These are phyloP conservation scores for Salmacisia buchloeana DNA, from an alignment of 1,284 basidiomycete species.

Conservation along the genomic window DNA sequence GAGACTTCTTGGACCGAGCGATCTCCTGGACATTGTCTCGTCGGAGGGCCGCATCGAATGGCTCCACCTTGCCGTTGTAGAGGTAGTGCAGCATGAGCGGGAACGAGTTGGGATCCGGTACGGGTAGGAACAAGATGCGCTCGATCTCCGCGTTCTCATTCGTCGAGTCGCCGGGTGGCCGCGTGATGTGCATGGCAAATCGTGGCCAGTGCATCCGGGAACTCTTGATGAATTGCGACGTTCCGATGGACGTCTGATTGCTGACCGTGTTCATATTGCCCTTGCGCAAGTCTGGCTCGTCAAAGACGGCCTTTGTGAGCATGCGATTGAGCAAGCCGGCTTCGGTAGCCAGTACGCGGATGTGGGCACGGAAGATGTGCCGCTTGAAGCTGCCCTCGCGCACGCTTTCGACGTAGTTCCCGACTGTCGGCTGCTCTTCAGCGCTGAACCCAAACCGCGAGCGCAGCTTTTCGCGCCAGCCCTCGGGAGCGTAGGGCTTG, in stretches of 20 bases:
- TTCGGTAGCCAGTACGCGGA: neutral
- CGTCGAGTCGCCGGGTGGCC: neutral
- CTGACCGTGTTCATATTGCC: neutral
- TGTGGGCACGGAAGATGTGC: neutral
- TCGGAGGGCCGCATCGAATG: neutral
- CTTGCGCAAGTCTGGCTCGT: neutral
- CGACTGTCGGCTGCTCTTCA: neutral
- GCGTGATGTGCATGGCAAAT: neutral
- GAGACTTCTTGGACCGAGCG: too few species aligned
- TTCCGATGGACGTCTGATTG: neutral
- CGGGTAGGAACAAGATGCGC: neutral
- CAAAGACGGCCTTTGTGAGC: neutral
- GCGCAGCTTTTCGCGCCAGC: neutral
- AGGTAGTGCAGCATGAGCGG: neutral
- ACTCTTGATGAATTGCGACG: neutral
- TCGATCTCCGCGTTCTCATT: conserved; percentile 4
- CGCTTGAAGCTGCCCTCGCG: conserved; percentile 2
- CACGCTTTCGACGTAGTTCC: conserved; percentile 1
- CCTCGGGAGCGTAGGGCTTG: neutral
- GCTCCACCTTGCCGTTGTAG: neutral
- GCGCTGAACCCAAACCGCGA: neutral
- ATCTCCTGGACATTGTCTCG: neutral
- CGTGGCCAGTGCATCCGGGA: neutral
- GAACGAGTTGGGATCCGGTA: conserved; percentile 1
- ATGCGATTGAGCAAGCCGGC: neutral